Percentiles rank a stretch among this genome's conserved stretches.
Evolutionary conservation across 495 filamentous ascomycete species (phyloP).

Genomic region (Podospora pseudoanserina): DNA sequence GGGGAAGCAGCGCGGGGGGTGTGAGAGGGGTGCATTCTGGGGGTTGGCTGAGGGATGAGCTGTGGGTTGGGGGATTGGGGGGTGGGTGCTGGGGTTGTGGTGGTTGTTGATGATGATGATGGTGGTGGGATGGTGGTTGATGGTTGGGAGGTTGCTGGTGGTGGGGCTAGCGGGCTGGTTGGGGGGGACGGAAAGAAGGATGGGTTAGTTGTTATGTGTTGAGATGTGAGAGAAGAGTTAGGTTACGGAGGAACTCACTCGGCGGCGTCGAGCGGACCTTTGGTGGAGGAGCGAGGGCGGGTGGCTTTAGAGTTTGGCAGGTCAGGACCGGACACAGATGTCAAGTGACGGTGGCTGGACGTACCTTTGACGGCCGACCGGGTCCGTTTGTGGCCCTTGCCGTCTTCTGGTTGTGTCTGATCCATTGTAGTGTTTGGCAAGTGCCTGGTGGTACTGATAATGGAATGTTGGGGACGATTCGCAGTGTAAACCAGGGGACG

Average conservation of each 20-base stretch:
- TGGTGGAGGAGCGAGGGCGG: conserved; percentile 50
- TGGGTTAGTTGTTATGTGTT: conserved; percentile 2
- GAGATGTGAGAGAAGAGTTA: background rate
- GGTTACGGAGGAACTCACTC: conserved; percentile 42
- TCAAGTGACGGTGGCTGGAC: conserved; percentile 10
- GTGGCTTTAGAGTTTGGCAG: conserved; percentile 32
- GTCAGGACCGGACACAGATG: background rate
- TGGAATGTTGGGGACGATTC: background rate
- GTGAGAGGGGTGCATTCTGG: conserved; percentile 9
- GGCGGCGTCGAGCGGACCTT: conserved; percentile 53
- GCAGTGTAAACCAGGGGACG: background rate
- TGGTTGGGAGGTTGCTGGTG: conserved; percentile 1
- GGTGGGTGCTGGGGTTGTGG: conserved; percentile 25
- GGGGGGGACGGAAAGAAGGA: conserved; percentile 3
- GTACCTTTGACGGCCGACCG: conserved; percentile 41
- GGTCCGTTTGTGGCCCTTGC: conserved; percentile 38
- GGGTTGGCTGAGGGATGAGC: conserved; percentile 5
- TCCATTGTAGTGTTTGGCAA: conserved; percentile 30
- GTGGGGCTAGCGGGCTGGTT: background rate
- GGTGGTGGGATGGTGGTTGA: background rate
- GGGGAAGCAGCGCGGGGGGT: conserved; percentile 23
- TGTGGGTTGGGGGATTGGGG: conserved; percentile 24
- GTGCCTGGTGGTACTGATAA: background rate
- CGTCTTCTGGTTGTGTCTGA: conserved; percentile 21
- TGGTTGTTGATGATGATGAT: conserved; percentile 8